Evolutionary conservation across 2,329 filamentous ascomycete genomes (phyloP).

Genomic region (Aspergillus fructus): DNA sequence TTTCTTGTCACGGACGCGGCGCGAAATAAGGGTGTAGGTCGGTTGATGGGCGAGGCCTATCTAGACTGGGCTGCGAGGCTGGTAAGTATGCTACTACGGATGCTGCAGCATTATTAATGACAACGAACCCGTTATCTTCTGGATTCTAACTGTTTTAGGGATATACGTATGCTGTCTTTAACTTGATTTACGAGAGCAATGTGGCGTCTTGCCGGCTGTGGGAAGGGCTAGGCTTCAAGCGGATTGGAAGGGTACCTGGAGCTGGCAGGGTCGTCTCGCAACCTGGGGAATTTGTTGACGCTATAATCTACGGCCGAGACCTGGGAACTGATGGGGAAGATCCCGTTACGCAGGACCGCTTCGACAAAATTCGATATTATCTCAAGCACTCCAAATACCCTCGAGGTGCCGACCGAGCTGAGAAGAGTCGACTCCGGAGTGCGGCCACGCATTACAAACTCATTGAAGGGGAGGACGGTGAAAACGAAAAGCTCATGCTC

Average conservation of each 20-base stretch:
- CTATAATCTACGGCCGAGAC: conserved; percentile 73
- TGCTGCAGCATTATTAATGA: not conserved
- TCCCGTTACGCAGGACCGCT: conserved; percentile 89
- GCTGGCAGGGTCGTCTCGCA: conserved; percentile 69
- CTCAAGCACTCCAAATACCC: conserved; percentile 93
- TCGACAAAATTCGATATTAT: conserved; percentile 98
- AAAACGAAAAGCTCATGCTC: conserved; percentile 78
- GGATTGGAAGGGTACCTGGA: conserved; percentile 77
- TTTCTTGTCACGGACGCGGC: conserved; percentile 73
- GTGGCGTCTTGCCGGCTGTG: conserved; percentile 86
- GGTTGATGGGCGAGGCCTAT: conserved; percentile 74
- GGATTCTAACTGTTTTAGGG: conserved; percentile 50
- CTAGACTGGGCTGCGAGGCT: conserved; percentile 72
- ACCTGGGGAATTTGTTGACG: conserved; percentile 68
- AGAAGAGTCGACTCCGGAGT: conserved; percentile 90
- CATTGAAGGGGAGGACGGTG: conserved; percentile 49
- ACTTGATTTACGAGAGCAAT: conserved; percentile 91
- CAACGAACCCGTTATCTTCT: not conserved
- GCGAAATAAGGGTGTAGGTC: conserved; percentile 71
- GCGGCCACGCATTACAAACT: conserved; percentile 96
- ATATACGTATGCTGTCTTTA: conserved; percentile 91
- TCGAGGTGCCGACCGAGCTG: conserved; percentile 85
- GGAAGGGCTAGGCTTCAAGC: conserved; percentile 89
- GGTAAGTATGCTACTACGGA: conserved; percentile 34
- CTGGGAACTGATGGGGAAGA: conserved; percentile 68